Base-by-base conservation (phyloP, 176 grass and related monocot genomes). In the Phoenix dactylifera region DNA sequence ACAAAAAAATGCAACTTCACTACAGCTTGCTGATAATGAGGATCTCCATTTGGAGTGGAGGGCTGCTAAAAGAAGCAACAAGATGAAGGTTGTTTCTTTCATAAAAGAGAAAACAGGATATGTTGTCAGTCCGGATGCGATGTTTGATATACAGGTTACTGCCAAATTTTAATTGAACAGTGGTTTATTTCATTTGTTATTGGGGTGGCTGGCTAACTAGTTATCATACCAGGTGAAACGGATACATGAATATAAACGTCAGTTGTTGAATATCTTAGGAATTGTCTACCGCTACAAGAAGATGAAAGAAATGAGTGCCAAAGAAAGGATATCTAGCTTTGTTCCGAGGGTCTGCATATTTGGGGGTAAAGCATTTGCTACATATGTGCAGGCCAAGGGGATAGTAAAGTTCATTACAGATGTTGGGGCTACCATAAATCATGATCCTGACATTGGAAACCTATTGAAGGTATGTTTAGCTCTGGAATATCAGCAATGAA, bases 201-300 rank as follows among this genome's bases (percentile, higher is more conserved):
- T 63, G 3, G 3, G 3, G 54, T 15, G 7, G n/a, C 39, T 80
- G 65, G 20, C 55, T 69, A 77, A 60, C 53, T 86, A 28, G 32
- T 54, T 78, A n/a, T 56, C 32, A 20, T 44, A 67, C 71, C 76
- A 98, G 93, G 85, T 98, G 62, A 98, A 98, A 79, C 79, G 93
- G 64, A 98, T 98, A 59, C 93, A 98, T 83, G 93, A 98, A 67
- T 98, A 98, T 70, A 98, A 98, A 63, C 51, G 93, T 24, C 93
- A 98, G 26, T 50, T 98, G 53, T 35, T 98, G 81, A 98, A 98
- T 76, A 89, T 98, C 68, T 76, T 98, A 51, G 93, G 93, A 76
- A 98, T 98, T 64, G 85, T 98, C 55, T 92, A 98, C 57, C 81
- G 93, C 15, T 98, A 98, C 59, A 98, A 89, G 79, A 92, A 98